These are phyloP conservation scores for Pseudoneurospora amorphoporcata DNA, from an alignment of 495 filamentous ascomycete genomes.

Conservation along the genomic window DNA sequence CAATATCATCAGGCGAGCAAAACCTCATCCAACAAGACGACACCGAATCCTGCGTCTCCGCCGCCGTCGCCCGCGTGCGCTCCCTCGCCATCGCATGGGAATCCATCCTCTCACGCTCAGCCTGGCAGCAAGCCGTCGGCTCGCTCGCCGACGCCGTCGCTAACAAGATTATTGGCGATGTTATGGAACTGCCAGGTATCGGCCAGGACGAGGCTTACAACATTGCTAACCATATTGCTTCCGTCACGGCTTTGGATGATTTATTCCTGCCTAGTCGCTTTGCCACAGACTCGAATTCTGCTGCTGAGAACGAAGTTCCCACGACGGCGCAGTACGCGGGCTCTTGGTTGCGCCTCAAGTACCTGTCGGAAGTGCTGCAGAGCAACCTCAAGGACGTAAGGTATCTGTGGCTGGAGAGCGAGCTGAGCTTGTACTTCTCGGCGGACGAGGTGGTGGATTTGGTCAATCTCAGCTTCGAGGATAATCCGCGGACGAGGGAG, in stretches of 20 bases:
- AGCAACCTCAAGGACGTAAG: constrained; percentile 81
- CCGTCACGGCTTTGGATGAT: constrained; percentile 61
- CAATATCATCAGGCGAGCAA: constrained; percentile 26
- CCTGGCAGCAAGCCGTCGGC: constrained; percentile 75
- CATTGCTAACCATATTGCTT: constrained; percentile 59
- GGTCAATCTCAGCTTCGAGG: constrained; percentile 82
- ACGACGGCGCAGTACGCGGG: constrained; percentile 69
- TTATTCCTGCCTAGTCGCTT: constrained; percentile 54
- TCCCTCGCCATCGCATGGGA: constrained; percentile 67
- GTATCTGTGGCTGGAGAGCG: constrained; percentile 79
- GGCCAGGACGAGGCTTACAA: constrained; percentile 76
- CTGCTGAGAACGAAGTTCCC: constrained; percentile 38
- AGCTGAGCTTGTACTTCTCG: constrained; percentile 73
- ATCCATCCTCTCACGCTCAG: constrained; percentile 67
- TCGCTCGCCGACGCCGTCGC: constrained; percentile 70
- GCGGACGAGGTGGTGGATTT: constrained; percentile 79
- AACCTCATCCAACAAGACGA: constrained; percentile 45
- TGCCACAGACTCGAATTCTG: background rate
- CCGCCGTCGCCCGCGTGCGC: constrained; percentile 56
- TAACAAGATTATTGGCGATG: constrained; percentile 70
- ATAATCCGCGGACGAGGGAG: constrained; percentile 64
- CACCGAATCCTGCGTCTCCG: constrained; percentile 60
- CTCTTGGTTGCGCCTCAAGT: constrained; percentile 85
- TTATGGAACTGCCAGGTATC: constrained; percentile 80
- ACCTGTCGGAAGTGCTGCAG: constrained; percentile 79